Base-by-base conservation (phyloP, 768 basidiomycete species). In the Tricholoma furcatifolium region DNA sequence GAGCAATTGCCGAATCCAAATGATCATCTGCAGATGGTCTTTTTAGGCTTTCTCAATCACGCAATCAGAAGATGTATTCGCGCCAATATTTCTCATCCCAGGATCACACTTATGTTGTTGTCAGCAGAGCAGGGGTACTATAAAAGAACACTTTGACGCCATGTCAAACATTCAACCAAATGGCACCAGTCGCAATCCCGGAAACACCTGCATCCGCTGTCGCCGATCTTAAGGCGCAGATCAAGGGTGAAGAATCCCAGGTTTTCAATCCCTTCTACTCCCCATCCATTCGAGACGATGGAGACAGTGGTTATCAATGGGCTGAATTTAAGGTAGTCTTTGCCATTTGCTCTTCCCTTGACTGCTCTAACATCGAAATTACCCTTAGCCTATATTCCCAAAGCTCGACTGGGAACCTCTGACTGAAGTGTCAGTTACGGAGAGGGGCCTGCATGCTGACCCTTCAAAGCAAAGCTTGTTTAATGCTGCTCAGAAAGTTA, bases 391-490 rank as follows among this genome's bases (percentile, higher is more conserved):
- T 14, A 68, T 64, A 50, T 88, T 85, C 65, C 87, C 87, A 6
- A 69, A 79, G 41, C 50, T 88, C 11, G 65, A 77, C 35, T 90
- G 86, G 85, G 78, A 78, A 56, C 85, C 88, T 36, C 72, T 89
- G 54, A 64, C 68, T 48, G 79, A 83, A 50, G 46, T 83, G 4
- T 58, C 73, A n/a, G 82, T 90, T 35, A 76, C 73, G 17, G 88
- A 92, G 47, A 83, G 86, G 27, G 91, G 77, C 8, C 67, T 78
- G n/a, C 72, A 71, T 42, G 89, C 89, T 6, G 88, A 91, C 62
- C 80, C 82, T 0, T 73, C 76, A 56, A 92, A 92, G 73, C 80
- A 79, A 61, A 78, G 69, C 40, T 71, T 93, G 15, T 70, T 91
- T 36, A 64, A 73, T 46, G 87, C 84, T 17, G 89, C 85, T 10